phyloP scores from a whole-genome alignment of 202 grass and related monocot genomes.

The Cymbopogon flexuosus region DNA sequence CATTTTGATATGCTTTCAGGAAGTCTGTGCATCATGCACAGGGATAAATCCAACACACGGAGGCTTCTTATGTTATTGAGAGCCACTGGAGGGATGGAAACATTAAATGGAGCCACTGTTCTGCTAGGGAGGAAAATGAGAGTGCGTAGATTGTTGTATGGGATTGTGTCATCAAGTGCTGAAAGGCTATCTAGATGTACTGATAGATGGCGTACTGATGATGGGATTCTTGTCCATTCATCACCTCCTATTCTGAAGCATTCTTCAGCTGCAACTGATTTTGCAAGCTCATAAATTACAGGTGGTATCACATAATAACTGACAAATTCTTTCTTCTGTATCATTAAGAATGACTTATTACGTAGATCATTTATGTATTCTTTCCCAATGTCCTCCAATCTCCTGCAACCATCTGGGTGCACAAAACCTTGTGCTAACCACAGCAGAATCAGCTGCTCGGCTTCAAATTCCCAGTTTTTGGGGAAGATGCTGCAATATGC shows the following conservation, averaged over 20 bases:
- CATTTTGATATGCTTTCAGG: constrained; percentile 24
- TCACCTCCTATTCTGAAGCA: constrained; percentile 35
- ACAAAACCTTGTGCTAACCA: constrained; percentile 52
- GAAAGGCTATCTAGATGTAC: constrained; percentile 30
- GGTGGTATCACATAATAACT: constrained; percentile 40
- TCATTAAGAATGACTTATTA: constrained; percentile 34
- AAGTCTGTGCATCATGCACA: constrained; percentile 27
- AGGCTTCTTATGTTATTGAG: constrained; percentile 17
- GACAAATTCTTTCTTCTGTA: constrained; percentile 18
- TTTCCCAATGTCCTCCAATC: constrained; percentile 41
- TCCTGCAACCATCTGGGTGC: constrained; percentile 16
- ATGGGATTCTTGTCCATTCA: constrained; percentile 31
- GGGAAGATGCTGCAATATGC: constrained; percentile 48
- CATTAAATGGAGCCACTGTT: neutral
- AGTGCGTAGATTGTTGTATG: constrained; percentile 22
- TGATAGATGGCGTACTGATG: constrained; percentile 40
- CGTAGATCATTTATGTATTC: constrained; percentile 37
- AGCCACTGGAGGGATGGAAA: constrained; percentile 18
- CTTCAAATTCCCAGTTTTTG: constrained; percentile 19
- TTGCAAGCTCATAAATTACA: constrained; percentile 42
- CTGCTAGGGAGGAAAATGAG: constrained; percentile 23
- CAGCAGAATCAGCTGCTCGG: constrained; percentile 27
- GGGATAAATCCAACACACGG: constrained; percentile 38
- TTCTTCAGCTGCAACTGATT: constrained; percentile 41
- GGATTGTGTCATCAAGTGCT: constrained; percentile 11